Evolutionary conservation across 345 rosid species (phyloP).

Genomic region (Orychophragmus violaceus): DNA sequence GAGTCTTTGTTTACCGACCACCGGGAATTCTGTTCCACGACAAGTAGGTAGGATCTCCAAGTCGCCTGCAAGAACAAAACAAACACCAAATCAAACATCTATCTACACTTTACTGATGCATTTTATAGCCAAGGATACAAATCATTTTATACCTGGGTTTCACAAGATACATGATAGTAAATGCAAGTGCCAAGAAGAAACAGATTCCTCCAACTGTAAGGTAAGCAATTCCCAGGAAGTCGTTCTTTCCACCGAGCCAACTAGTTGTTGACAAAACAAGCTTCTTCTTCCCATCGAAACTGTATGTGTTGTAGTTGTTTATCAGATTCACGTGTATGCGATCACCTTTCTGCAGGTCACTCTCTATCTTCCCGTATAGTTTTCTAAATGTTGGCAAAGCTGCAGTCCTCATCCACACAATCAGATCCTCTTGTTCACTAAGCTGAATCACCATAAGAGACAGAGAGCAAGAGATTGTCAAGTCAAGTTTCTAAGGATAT

Average conservation of each 20-base stretch:
- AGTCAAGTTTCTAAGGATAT: conserved; percentile 7
- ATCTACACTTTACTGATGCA: neutral
- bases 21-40: conserved; percentile 88
- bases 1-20: conserved; percentile 31
- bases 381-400: conserved; percentile 97
- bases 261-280: conserved; percentile 92
- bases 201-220: conserved; percentile 86
- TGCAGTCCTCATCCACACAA: conserved; percentile 99
- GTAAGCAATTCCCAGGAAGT: conserved; percentile 96
- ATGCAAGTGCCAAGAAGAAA: conserved; percentile 74
- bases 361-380: conserved; percentile 91
- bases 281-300: conserved; percentile 87
- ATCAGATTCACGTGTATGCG: conserved; percentile 42
- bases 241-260: conserved; percentile 98
- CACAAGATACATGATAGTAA: conserved; percentile 70
- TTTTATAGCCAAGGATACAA: neutral
- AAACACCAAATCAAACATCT: conserved; percentile 1
- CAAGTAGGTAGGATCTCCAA: conserved; percentile 90
- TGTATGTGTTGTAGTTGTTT: conserved; percentile 88
- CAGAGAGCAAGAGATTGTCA: neutral
- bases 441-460: conserved; percentile 37
- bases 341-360: conserved; percentile 51
- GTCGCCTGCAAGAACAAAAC: conserved; percentile 46
- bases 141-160: conserved; percentile 68
- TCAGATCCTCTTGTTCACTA: conserved; percentile 88